phyloP scores from a whole-genome alignment of 176 grass and related monocot genomes.

The Themeda triandra region DNA sequence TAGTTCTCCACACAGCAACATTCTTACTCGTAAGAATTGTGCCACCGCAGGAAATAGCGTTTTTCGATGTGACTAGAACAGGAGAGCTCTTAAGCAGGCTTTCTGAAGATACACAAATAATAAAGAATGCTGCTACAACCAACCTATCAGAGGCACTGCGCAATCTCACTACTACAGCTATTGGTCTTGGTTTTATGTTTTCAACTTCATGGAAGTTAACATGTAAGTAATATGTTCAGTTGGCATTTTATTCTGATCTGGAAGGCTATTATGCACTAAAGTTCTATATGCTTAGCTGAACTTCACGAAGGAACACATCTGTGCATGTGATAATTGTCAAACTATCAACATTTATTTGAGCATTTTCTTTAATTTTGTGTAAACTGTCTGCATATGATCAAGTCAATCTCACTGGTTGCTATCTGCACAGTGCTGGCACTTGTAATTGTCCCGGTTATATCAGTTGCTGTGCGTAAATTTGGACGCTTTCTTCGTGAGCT shows the following conservation, averaged over 20 bases:
- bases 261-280: neutral
- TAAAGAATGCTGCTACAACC: constrained; percentile 98
- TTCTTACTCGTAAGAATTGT: constrained; percentile 15
- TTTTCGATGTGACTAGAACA: constrained; percentile 95
- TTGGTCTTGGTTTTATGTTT: constrained; percentile 97
- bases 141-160: constrained; percentile 95
- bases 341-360: neutral
- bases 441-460: constrained; percentile 78
- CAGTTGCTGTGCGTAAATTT: constrained; percentile 71
- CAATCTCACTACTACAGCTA: constrained; percentile 76
- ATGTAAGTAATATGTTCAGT: constrained; percentile 47
- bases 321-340: neutral
- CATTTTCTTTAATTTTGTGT: neutral
- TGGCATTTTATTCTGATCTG: neutral
- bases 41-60: constrained; percentile 82
- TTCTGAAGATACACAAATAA: constrained; percentile 99
- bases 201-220: constrained; percentile 96
- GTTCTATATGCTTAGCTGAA: constrained; percentile 12
- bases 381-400: neutral
- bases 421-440: constrained; percentile 71
- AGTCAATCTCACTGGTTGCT: constrained; percentile 25
- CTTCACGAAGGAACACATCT: neutral
- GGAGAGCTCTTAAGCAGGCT: constrained; percentile 97
- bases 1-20: neutral
- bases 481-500: constrained; percentile 94